phyloP scores from a whole-genome alignment of 495 filamentous ascomycete species.

The Acidomyces sp. region DNA sequence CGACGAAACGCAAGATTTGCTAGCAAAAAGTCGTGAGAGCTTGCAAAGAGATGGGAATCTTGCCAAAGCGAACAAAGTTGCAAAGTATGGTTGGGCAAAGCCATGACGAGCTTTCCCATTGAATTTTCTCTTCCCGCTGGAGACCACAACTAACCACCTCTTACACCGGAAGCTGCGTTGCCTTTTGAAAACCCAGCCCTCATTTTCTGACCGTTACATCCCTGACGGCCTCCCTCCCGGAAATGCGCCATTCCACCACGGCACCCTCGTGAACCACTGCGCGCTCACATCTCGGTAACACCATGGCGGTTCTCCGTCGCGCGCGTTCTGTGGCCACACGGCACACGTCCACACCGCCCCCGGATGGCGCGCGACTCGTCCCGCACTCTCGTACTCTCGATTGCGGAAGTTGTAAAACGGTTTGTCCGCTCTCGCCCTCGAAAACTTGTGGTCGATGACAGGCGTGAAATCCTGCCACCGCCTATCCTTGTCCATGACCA shows the following conservation, averaged over 20 bases:
- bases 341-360: conserved; percentile 9
- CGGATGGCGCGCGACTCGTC: neutral
- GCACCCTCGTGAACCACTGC: conserved; percentile 5
- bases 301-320: conserved; percentile 2
- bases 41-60: conserved; percentile 6
- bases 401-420: conserved; percentile 10
- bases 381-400: conserved; percentile 5
- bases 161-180: too few species aligned
- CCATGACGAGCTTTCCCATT: neutral
- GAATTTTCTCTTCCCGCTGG: too few species aligned
- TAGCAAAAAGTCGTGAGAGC: conserved; percentile 7
- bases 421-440: neutral
- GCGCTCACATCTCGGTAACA: neutral
- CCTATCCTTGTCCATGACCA: conserved; percentile 11
- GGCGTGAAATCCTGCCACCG: conserved; percentile 3
- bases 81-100: conserved; percentile 8
- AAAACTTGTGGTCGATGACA: neutral
- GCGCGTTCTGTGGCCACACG: conserved; percentile 5
- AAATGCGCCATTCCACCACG: neutral
- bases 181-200: too few species aligned
- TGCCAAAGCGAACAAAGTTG: conserved; percentile 1
- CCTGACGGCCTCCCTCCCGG: conserved; percentile 6
- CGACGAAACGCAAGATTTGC: conserved; percentile 5
- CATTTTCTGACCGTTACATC: too few species aligned
- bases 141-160: neutral